phyloP scores from a whole-genome alignment of 1,284 basidiomycete genomes.

The Tilletia setariae region DNA sequence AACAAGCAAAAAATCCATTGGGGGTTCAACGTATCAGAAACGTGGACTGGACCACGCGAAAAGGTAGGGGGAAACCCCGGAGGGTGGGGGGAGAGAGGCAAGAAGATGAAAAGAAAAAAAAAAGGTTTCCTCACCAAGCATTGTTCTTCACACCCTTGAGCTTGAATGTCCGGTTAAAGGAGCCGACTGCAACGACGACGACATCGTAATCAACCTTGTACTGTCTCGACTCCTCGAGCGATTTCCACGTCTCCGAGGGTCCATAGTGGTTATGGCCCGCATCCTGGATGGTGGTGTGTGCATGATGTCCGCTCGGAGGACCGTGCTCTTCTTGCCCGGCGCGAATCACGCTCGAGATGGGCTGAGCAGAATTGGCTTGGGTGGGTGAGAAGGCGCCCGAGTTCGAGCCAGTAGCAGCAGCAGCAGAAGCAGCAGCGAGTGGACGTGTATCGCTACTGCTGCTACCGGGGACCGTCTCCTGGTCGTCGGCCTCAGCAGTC shows the following conservation, averaged over 20 bases:
- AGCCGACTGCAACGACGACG: conserved; percentile 77
- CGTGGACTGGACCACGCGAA: not conserved
- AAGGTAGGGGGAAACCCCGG: not conserved
- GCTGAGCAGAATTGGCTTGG: conserved; percentile 1
- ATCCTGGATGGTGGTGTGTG: not conserved
- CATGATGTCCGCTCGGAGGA: not conserved
- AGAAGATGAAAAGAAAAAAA: not conserved
- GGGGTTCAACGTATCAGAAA: not conserved
- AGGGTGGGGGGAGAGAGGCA: no score
- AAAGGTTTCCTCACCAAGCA: conserved; percentile 25
- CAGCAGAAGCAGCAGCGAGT: not conserved
- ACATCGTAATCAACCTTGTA: conserved; percentile 61
- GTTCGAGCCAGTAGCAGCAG: not conserved
- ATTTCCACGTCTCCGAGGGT: conserved; percentile 22
- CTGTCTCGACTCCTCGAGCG: conserved; percentile 11
- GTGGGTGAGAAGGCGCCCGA: not conserved
- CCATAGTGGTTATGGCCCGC: conserved; percentile 13
- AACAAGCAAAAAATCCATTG: not conserved
- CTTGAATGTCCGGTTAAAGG: conserved; percentile 72
- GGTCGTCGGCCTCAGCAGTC: conserved; percentile 14
- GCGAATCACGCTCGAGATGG: not conserved
- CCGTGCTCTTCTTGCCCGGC: not conserved
- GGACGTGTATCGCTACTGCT: not conserved
- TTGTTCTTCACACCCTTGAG: conserved; percentile 55
- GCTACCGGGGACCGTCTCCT: not conserved